Evolutionary conservation across 2,329 filamentous ascomycete genomes (phyloP).

Genomic region (Trichoderma sp.): DNA sequence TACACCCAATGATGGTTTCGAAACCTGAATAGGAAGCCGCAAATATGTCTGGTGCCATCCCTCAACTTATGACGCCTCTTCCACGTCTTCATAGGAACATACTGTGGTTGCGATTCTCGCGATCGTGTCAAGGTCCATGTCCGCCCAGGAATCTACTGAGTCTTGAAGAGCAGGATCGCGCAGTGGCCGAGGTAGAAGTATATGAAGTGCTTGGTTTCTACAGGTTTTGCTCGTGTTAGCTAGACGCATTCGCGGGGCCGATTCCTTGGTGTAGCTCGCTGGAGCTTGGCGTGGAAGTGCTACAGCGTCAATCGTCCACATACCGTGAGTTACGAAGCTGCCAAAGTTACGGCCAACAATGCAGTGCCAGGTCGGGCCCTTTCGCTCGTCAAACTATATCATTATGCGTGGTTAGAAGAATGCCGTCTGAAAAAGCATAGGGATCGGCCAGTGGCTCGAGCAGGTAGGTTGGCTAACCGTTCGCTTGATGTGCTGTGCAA

Average conservation of each 20-base stretch:
- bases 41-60: slow-evolving; percentile 2
- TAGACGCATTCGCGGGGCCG: neutral
- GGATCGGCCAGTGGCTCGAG: slow-evolving; percentile 11
- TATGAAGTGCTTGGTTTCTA: slow-evolving; percentile 99
- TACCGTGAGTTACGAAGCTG: slow-evolving; percentile 98
- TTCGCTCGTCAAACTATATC: slow-evolving; percentile 86
- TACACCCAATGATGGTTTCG: neutral
- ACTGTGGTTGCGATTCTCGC: neutral
- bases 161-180: slow-evolving; percentile 98
- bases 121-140: neutral
- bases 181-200: slow-evolving; percentile 99
- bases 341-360: slow-evolving; percentile 98
- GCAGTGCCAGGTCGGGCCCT: slow-evolving; percentile 98
- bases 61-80: neutral
- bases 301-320: slow-evolving; percentile 35
- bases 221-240: neutral
- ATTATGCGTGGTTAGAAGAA: slow-evolving; percentile 21
- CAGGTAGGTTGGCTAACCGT: slow-evolving; percentile 60
- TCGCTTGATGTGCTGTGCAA: slow-evolving; percentile 93
- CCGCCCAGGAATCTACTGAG: slow-evolving; percentile 63
- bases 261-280: too few relatives aligned
- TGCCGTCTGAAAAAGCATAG: neutral
- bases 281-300: neutral
- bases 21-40: slow-evolving; percentile 15
- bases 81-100: neutral